Evolutionary conservation across 2,329 filamentous ascomycete genomes (phyloP), one percentile per base, ranked within the genome.

Genomic region (Ophiostoma himal-ulmi): DNA sequence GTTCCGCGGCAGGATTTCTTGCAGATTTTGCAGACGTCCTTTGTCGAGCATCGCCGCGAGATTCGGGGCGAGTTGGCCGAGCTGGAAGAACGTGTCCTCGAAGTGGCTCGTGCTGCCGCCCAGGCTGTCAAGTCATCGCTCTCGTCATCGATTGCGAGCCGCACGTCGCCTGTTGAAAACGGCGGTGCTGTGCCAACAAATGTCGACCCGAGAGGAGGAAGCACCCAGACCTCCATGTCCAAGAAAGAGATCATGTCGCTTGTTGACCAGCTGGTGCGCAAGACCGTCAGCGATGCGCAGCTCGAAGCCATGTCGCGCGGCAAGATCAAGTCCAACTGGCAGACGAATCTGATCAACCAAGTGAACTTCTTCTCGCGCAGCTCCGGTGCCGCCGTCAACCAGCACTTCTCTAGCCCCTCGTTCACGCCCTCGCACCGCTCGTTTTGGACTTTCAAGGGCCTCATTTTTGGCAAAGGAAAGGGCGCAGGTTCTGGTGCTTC

Each of bases 311-410:
- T 84, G 48, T 81, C 83, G 36, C 78, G 80, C 37, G 82, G 82
- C 69, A 79, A 81, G 68, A 84, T 87, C 68, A 79, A 81, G 39
- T 76, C 78, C 48, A 77, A 83, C 73, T 82, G 80, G 76, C 79
- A 81, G 62, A 75, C 76, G 0, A 77, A 82, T 34, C 79, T 88
- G 34, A 79, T 79, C 70, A 81, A 83, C 69, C 84, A 85, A 70
- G 81, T 93, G 79, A 97, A 97, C 81, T 93, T 89, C 80, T 90
- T 97, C 75, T 84, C 85, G 3, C 76, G 80, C 1, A 87, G 87
- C 5, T 80, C 88, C 22, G 92, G 92, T 5, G 91, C 92, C 0
- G 75, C 83, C 1, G 80, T 95, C 73, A 86, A 93, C 74, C 80
- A 81, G 0, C 74, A 77, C 1, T 79, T 85, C 37, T 90, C 88